Base-by-base conservation (phyloP, 2,329 filamentous ascomycete genomes). In the Hypomyces rosellus region DNA sequence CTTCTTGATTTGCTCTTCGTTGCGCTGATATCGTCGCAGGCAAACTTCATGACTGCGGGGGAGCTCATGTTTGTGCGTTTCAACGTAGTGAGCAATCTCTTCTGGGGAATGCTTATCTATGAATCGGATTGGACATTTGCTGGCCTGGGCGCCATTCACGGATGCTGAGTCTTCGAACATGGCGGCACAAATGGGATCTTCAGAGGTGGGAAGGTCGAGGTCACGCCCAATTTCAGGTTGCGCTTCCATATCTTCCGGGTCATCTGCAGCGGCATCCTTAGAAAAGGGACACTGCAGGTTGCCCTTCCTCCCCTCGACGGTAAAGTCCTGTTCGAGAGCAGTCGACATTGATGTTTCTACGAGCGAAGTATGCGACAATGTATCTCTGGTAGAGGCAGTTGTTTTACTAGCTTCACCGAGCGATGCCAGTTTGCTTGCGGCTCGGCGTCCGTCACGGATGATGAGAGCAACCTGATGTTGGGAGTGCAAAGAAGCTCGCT, bases 41-140 rank as follows among this genome's bases (percentile, higher is more conserved):
- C 92, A 97, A 41, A 96, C 81, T 65, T 95, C 89, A 69, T 97
- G 92, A 65, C 90, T 96, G 60, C 92, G 82, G 9, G 92, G 92
- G 48, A 97, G 80, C 67, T 96, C 88, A 69, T 97, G 91, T 67
- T 96, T 96, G 72, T 96, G 91, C 47, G 85, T 90, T 66, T 96
- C 89, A 62, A 97, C 89, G 66, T 96, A 97, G 62, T 87, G 82
- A 13, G 92, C 92, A 54, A 97, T 85, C 64, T 96, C 91, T 71
- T 96, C 89, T 2, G 92, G 89, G 2, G 89, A 90, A 64, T 96
- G 91, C 66, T 95, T 86, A 67, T 96, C 86, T 63, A 96, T 75
- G 70, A 87, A 96, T 44, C 92, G 87, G 53, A 97, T 97, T 3
- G 92, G 92, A 67, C 92, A 97, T 63, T 89, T 89, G 50, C 81